Percentiles rank a stretch among this genome's conserved stretches.
Conservation (phyloP, 2,329 filamentous ascomycete genomes). For the Cladorrhinum sp. region DNA sequence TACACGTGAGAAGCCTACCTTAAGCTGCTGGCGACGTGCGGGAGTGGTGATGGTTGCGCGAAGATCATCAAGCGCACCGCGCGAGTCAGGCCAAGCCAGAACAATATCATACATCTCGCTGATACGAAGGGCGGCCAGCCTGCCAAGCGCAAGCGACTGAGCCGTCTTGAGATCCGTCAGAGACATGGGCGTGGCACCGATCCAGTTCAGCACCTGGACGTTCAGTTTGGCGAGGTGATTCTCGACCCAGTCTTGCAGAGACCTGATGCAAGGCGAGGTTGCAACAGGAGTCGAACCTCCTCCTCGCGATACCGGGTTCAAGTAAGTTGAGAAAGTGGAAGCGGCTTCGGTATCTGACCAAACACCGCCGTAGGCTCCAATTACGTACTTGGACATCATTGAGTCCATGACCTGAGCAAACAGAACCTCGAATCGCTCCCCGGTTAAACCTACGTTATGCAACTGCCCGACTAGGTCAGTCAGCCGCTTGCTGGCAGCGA, state of each 20-base stretch:
- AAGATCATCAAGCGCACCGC: slow-evolving; percentile 71
- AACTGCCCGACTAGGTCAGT: slow-evolving; percentile 57
- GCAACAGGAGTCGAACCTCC: slow-evolving; percentile 32
- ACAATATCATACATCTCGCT: slow-evolving; percentile 77
- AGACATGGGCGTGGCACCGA: slow-evolving; percentile 40
- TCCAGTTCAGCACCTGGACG: slow-evolving; percentile 55
- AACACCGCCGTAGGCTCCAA: slow-evolving; percentile 58
- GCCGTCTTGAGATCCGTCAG: slow-evolving; percentile 63
- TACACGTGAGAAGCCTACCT: slow-evolving; percentile 64
- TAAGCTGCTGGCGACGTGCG: slow-evolving; percentile 66
- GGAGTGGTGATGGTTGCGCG: slow-evolving; percentile 67
- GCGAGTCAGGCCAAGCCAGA: slow-evolving; percentile 68
- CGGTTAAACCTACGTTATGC: slow-evolving; percentile 63
- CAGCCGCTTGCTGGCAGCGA: slow-evolving; percentile 49
- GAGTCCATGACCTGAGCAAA: slow-evolving; percentile 70
- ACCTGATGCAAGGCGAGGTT: slow-evolving; percentile 54
- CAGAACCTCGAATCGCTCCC: slow-evolving; percentile 65
- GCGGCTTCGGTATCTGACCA: slow-evolving; percentile 46
- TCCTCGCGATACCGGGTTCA: slow-evolving; percentile 27
- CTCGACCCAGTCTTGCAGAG: slow-evolving; percentile 66
- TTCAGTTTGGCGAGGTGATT: slow-evolving; percentile 64
- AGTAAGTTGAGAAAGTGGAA: slow-evolving; percentile 23
- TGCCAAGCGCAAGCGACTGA: slow-evolving; percentile 66
- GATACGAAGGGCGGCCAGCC: slow-evolving; percentile 67
- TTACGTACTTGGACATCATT: slow-evolving; percentile 62